phyloP scores from a whole-genome alignment of 345 rosid species.

The Excoecaria cochinchinensis region DNA sequence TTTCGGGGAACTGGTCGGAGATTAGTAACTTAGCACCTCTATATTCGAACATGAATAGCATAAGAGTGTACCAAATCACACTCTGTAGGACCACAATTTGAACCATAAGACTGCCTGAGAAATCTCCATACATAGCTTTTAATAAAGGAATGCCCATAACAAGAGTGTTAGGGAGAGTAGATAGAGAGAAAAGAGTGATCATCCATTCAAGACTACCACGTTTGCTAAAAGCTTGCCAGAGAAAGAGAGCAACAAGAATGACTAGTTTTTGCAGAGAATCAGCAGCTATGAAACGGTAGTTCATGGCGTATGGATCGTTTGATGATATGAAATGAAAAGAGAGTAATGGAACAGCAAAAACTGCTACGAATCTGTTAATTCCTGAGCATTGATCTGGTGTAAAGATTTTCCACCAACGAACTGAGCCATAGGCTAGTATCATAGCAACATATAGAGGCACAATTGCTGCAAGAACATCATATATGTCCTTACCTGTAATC shows the following conservation, averaged over 20 bases:
- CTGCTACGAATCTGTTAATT: constrained; percentile 82
- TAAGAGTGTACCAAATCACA: constrained; percentile 78
- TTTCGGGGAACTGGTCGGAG: constrained; percentile 79
- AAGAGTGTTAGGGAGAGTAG: constrained; percentile 78
- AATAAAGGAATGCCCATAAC: constrained; percentile 85
- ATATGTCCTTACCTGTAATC: constrained; percentile 73
- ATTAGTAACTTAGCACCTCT: constrained; percentile 73
- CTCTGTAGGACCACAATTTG: constrained; percentile 83
- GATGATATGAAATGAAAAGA: constrained; percentile 85
- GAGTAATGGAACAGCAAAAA: constrained; percentile 77
- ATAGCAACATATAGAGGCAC: constrained; percentile 83
- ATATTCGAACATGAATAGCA: constrained; percentile 80
- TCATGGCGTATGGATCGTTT: constrained; percentile 73
- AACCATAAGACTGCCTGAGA: constrained; percentile 70
- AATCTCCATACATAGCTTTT: constrained; percentile 85
- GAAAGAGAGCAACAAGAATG: constrained; percentile 61
- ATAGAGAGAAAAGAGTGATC: constrained; percentile 76
- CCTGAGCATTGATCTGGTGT: constrained; percentile 87
- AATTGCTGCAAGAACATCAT: constrained; percentile 78
- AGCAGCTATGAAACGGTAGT: constrained; percentile 80
- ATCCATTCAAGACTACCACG: constrained; percentile 68
- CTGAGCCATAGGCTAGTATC: constrained; percentile 84
- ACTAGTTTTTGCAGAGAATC: constrained; percentile 76
- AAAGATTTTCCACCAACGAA: constrained; percentile 89
- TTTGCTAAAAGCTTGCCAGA: constrained; percentile 62